phyloP scores from a whole-genome alignment of 2,329 filamentous ascomycete genomes.

The Harringtonia lauricola region DNA sequence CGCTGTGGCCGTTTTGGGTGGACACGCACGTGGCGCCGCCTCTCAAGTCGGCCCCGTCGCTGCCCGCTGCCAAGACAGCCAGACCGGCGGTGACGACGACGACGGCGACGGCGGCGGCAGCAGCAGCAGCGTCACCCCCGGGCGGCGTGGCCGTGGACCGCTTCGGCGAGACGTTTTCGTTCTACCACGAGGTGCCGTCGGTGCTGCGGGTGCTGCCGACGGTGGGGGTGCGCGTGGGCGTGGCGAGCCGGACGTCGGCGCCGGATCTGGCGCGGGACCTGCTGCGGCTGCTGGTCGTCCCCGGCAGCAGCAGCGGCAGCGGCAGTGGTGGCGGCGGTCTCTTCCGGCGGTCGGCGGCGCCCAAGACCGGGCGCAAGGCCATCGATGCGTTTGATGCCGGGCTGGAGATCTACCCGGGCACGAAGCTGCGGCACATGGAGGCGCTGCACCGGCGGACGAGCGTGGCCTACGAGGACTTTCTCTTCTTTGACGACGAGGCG shows the following conservation, averaged over 20 bases:
- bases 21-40: constrained; percentile 82
- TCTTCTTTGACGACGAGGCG: constrained; percentile 92
- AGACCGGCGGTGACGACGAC: no score
- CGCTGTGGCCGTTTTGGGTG: constrained; percentile 98
- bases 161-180: constrained; percentile 55
- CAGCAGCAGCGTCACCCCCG: constrained; percentile 6
- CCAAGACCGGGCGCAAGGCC: constrained; percentile 19
- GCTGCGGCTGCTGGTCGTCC: constrained; percentile 60
- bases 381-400: constrained; percentile 50
- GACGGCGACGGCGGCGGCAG: constrained; percentile 7
- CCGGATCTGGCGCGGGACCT: constrained; percentile 73
- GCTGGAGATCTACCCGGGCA: constrained; percentile 61
- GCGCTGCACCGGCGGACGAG: constrained; percentile 59
- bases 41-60: constrained; percentile 34
- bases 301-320: constrained; percentile 10
- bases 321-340: not conserved
- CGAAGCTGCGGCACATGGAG: constrained; percentile 79
- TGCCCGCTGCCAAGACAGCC: not conserved
- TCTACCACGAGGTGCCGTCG: constrained; percentile 59
- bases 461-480: constrained; percentile 68
- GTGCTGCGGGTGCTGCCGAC: constrained; percentile 50
- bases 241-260: constrained; percentile 71
- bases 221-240: constrained; percentile 45
- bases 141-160: constrained; percentile 34
- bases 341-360: not conserved